Conservation (phyloP, 1,284 basidiomycete genomes). For the Quambalaria eucalypti region DNA sequence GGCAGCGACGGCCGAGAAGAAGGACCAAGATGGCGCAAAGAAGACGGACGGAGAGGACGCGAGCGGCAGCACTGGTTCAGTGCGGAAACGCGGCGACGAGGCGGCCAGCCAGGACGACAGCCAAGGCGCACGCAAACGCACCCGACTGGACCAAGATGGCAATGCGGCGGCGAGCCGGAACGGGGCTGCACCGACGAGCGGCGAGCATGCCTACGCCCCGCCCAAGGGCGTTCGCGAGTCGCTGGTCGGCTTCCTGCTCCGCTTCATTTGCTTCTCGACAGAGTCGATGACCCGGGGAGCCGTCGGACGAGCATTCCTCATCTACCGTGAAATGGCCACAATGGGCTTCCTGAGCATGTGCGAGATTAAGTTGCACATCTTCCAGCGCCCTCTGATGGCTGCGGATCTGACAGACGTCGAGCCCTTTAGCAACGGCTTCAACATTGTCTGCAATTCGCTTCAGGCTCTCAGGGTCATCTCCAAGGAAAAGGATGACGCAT, state of each 20-base stretch:
- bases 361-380: conserved; percentile 60
- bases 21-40: not conserved
- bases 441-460: conserved; percentile 70
- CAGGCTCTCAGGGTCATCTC: conserved; percentile 82
- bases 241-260: conserved; percentile 87
- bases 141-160: conserved; percentile 50
- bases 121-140: conserved; percentile 47
- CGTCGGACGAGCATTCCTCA: conserved; percentile 65
- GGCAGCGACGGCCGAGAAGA: conserved; percentile 5
- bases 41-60: conserved; percentile 22
- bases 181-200: conserved; percentile 10
- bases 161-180: conserved; percentile 46
- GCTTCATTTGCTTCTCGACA: conserved; percentile 65
- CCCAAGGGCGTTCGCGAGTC: conserved; percentile 39
- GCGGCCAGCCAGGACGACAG: conserved; percentile 6
- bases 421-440: conserved; percentile 50
- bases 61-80: not conserved
- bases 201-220: conserved; percentile 33
- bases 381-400: conserved; percentile 50
- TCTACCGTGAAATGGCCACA: conserved; percentile 41
- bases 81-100: not conserved
- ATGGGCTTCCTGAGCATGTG: not conserved
- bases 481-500: conserved; percentile 70
- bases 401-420: conserved; percentile 58
- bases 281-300: conserved; percentile 62